Evolutionary conservation across 805 yeast species (phyloP).

Genomic region (Myxozyma nipponensis): DNA sequence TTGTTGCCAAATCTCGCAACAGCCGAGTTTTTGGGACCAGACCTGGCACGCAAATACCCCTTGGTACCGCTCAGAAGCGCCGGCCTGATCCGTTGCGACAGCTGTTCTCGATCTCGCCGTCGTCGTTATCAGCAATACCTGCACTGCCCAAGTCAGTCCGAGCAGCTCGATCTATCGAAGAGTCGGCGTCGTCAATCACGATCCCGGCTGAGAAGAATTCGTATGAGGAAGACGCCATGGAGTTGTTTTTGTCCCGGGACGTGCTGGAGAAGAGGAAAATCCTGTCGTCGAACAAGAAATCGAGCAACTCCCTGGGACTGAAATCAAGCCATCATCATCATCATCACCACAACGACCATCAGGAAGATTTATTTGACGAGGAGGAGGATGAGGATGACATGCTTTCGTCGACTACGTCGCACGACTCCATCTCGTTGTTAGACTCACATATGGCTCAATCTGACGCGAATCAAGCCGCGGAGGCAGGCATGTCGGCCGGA

Average conservation of each 20-base stretch:
- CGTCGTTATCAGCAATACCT: background rate
- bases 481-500: background rate
- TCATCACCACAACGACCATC: background rate
- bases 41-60: no score
- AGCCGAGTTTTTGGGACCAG: background rate
- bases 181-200: slow-evolving; percentile 23
- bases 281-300: background rate
- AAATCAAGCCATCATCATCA: background rate
- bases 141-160: slow-evolving; percentile 2
- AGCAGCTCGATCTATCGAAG: slow-evolving; percentile 11
- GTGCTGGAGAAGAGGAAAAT: slow-evolving; percentile 17
- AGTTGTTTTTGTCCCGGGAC: slow-evolving; percentile 19
- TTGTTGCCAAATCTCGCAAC: no score
- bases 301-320: background rate
- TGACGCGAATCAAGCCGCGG: background rate
- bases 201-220: slow-evolving; percentile 27
- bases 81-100: slow-evolving; percentile 3
- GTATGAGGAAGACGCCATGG: slow-evolving; percentile 24
- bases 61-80: background rate
- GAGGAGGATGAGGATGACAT: slow-evolving; percentile 25
- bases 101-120: slow-evolving; percentile 7
- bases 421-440: slow-evolving; percentile 3
- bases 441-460: background rate
- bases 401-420: slow-evolving; percentile 17
- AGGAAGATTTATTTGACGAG: background rate